Percentiles rank a stretch among this genome's conserved stretches.
Evolutionary conservation across 371 early-diverging fungal genomes (phyloP).

Genomic region (Dinochytrium kinnereticum): DNA sequence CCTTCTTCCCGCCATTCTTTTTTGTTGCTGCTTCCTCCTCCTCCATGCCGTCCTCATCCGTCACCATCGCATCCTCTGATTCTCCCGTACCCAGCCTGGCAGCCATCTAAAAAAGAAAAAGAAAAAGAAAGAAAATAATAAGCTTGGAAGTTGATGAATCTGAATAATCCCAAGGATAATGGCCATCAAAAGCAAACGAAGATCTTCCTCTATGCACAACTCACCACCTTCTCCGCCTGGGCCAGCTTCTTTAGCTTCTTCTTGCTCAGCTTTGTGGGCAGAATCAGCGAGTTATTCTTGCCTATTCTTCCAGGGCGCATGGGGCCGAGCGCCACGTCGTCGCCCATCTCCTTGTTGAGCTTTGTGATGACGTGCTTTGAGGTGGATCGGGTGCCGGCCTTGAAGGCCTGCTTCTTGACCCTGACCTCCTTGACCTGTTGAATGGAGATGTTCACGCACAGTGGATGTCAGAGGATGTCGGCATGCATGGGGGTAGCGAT

Average conservation of each 20-base stretch:
- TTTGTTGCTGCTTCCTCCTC: slow-evolving; percentile 11
- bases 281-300: slow-evolving; percentile 2
- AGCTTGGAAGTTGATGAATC: neutral
- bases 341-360: neutral
- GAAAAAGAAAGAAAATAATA: no score
- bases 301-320: neutral
- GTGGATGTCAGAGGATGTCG: no score
- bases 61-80: no score
- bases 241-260: slow-evolving; percentile 6
- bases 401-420: neutral
- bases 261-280: slow-evolving; percentile 4
- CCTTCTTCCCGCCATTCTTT: no score
- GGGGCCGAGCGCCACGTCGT: neutral
- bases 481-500: no score
- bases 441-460: no score
- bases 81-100: no score
- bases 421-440: neutral
- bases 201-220: neutral
- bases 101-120: no score
- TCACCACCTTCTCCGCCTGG: neutral
- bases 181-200: neutral
- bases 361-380: neutral
- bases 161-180: neutral
- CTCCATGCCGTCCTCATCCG: slow-evolving; percentile 1
- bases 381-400: neutral